Conservation (phyloP, 768 basidiomycete genomes). For the Naganishia friedmannii region DNA sequence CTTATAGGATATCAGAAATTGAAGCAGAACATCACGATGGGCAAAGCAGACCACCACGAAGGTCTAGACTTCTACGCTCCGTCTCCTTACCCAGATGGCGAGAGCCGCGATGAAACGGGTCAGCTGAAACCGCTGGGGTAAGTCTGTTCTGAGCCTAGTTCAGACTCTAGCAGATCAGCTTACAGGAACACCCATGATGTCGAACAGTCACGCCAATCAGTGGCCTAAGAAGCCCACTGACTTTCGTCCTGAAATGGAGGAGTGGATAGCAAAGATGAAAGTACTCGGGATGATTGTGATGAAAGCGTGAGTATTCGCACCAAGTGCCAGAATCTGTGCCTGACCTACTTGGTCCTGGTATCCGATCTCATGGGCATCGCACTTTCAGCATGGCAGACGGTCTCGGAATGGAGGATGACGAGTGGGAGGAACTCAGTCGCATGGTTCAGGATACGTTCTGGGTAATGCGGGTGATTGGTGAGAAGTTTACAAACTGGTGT, state of each 20-base stretch:
- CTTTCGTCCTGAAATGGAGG: slow-evolving; percentile 66
- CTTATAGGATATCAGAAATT: slow-evolving; percentile 70
- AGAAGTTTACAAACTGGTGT: slow-evolving; percentile 24
- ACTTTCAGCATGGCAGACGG: slow-evolving; percentile 71
- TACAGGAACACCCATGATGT: too few species aligned
- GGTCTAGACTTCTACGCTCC: slow-evolving; percentile 78
- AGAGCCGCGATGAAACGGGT: background rate
- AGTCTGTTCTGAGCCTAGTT: background rate
- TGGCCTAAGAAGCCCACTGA: slow-evolving; percentile 64
- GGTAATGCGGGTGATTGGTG: slow-evolving; percentile 81
- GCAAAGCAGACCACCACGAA: slow-evolving; percentile 69
- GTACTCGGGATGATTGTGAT: slow-evolving; percentile 73
- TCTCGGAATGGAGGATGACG: slow-evolving; percentile 67
- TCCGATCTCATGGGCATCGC: background rate
- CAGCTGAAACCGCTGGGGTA: slow-evolving; percentile 8
- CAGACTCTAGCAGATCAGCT: too few species aligned
- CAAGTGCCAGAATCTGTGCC: background rate
- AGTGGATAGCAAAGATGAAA: slow-evolving; percentile 84
- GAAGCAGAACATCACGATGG: slow-evolving; percentile 80
- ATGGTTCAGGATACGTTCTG: slow-evolving; percentile 84
- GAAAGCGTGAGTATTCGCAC: slow-evolving; percentile 64
- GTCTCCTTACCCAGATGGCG: slow-evolving; percentile 26
- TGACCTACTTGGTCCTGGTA: background rate
- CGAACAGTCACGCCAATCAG: slow-evolving; percentile 59
- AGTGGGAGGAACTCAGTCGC: slow-evolving; percentile 66